Percentiles rank a stretch among this genome's conserved stretches.
phyloP scores from a whole-genome alignment of 257 asterid species.

The Solanum sejunctum region DNA sequence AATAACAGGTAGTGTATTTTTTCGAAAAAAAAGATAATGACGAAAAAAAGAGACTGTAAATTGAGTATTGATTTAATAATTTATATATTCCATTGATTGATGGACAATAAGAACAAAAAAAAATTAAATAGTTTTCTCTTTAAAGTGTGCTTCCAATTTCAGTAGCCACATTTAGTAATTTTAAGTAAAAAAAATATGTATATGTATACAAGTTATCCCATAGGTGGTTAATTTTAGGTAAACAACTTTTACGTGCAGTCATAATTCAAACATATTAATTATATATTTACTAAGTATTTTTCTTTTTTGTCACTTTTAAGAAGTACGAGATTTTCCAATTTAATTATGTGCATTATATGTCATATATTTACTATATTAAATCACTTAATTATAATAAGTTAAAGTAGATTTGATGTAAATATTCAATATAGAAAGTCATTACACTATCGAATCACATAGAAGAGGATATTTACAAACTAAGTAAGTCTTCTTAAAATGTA shows the following conservation, averaged over 20 bases:
- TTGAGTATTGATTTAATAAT: too few relatives aligned
- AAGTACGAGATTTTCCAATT: background rate
- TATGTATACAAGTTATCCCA: background rate
- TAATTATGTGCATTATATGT: background rate
- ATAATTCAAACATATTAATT: background rate
- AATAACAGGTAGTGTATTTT: too few relatives aligned
- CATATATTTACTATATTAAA: background rate
- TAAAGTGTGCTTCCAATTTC: background rate
- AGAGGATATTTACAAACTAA: too few relatives aligned
- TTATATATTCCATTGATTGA: background rate
- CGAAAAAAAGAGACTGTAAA: too few relatives aligned
- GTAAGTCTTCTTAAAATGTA: too few relatives aligned
- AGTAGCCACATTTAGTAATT: background rate
- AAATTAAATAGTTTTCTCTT: background rate
- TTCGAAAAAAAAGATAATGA: too few relatives aligned
- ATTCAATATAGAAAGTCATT: background rate
- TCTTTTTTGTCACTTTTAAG: background rate
- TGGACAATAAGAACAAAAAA: background rate
- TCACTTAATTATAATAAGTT: background rate
- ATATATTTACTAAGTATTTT: background rate
- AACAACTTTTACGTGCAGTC: background rate
- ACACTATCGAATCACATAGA: background rate
- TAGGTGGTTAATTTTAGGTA: background rate
- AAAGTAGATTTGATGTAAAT: background rate
- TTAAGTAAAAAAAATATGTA: background rate